phyloP scores from a whole-genome alignment of 371 early-diverging fungal genomes.

The Mucor circinelloides region DNA sequence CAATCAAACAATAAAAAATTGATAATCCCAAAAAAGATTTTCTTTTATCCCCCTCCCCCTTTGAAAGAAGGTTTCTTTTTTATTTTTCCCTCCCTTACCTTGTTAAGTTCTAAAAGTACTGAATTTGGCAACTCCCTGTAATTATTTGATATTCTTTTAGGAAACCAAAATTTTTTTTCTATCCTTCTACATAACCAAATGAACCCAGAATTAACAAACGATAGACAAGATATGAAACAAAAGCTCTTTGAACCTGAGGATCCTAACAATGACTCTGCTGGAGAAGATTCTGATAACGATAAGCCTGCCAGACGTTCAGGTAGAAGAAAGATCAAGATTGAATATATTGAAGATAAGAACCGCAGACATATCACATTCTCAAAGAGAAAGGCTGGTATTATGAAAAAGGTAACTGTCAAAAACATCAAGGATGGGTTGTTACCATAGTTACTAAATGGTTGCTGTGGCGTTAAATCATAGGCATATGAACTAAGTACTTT shows the following conservation, averaged over 20 bases:
- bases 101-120: constrained; percentile 23
- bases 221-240: constrained; percentile 15
- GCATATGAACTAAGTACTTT: constrained; percentile 97
- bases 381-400: constrained; percentile 98
- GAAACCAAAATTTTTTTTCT: constrained; percentile 9
- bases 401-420: constrained; percentile 85
- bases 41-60: neutral
- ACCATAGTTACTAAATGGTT: neutral
- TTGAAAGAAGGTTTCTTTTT: neutral
- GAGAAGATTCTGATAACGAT: constrained; percentile 40
- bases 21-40: neutral
- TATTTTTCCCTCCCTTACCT: constrained; percentile 22
- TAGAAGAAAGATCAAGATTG: constrained; percentile 95
- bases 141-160: constrained; percentile 1
- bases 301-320: constrained; percentile 69
- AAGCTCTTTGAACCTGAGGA: constrained; percentile 25
- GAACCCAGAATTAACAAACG: constrained; percentile 24
- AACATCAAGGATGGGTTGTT: neutral
- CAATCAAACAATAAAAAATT: neutral
- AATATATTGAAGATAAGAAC: constrained; percentile 94
- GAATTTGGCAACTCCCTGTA: constrained; percentile 33
- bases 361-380: constrained; percentile 96
- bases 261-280: constrained; percentile 20
- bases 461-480: constrained; percentile 37
- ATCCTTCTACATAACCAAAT: constrained; percentile 8